These are phyloP conservation scores for Macrotyloma uniflorum DNA, from an alignment of 306 rosid species.

Conservation along the genomic window DNA sequence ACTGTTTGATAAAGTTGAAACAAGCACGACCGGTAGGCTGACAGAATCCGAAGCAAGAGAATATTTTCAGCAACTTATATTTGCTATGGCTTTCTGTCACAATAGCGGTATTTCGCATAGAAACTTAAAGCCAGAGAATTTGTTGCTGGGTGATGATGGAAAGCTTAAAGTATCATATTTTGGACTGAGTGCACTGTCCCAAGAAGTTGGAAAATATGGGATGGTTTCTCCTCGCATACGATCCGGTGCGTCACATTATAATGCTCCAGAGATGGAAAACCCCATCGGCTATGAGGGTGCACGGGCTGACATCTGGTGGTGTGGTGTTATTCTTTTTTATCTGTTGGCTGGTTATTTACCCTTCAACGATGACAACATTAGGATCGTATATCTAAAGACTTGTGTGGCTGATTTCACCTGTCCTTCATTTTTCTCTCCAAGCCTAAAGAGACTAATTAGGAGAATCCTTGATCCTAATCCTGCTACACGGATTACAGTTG, in stretches of 20 bases:
- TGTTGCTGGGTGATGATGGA: conserved; percentile 64
- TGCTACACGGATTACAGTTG: conserved; percentile 61
- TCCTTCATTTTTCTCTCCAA: conserved; percentile 80
- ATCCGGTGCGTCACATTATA: conserved; percentile 77
- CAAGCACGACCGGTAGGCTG: background rate
- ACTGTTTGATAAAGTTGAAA: conserved; percentile 61
- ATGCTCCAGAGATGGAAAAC: conserved; percentile 83
- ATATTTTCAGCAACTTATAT: conserved; percentile 80
- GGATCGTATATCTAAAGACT: conserved; percentile 66
- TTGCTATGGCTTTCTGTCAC: conserved; percentile 78
- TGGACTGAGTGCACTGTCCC: conserved; percentile 81
- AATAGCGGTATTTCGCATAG: conserved; percentile 76
- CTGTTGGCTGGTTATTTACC: conserved; percentile 83
- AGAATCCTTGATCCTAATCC: conserved; percentile 85
- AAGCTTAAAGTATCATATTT: conserved; percentile 76
- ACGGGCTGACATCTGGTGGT: conserved; percentile 83
- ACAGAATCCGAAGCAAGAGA: conserved; percentile 73
- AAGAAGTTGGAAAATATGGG: conserved; percentile 76
- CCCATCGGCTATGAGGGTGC: conserved; percentile 75
- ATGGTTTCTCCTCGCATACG: conserved; percentile 59
- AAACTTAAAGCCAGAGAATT: conserved; percentile 79
- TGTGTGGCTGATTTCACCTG: conserved; percentile 62
- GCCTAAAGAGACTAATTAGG: conserved; percentile 66
- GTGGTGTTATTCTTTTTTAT: conserved; percentile 78
- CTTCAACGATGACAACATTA: conserved; percentile 64